These are phyloP conservation scores for Ophiocordyceps camponoti-floridani DNA, from an alignment of 2,329 filamentous ascomycete genomes.

Conservation along the genomic window DNA sequence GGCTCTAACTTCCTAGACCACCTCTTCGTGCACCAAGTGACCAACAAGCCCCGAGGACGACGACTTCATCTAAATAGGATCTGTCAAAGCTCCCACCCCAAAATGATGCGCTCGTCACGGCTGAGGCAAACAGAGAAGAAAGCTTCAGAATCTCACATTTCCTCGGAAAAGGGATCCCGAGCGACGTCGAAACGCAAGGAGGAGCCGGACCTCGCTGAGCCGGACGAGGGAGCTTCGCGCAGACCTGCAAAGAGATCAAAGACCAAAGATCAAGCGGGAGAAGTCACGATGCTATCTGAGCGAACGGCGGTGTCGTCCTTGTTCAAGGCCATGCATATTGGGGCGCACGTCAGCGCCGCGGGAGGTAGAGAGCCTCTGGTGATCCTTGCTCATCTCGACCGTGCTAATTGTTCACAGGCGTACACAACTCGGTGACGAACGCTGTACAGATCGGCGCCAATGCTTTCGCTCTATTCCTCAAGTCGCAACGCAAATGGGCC, in stretches of 20 bases:
- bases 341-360: conserved; percentile 80
- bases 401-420: conserved; percentile 31
- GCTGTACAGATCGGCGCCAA: conserved; percentile 72
- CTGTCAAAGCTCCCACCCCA: not conserved
- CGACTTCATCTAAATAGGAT: no score
- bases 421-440: conserved; percentile 75
- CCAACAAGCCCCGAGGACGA: no score
- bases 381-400: no score
- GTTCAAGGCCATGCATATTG: conserved; percentile 60
- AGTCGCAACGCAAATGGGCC: conserved; percentile 89
- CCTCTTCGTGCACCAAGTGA: no score
- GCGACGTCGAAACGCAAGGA: not conserved
- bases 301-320: conserved; percentile 47
- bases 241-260: conserved; percentile 24
- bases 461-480: conserved; percentile 85
- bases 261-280: conserved; percentile 16
- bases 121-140: conserved; percentile 9
- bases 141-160: not conserved
- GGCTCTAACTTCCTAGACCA: no score
- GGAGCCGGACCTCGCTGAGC: not conserved
- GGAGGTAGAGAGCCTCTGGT: conserved; percentile 38
- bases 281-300: conserved; percentile 43
- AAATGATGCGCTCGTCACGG: conserved; percentile 17
- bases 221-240: conserved; percentile 5
- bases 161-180: no score